Evolutionary conservation across 441 rosid species (phyloP), one percentile per base, ranked within the genome.

Genomic region (Sinapis alba): DNA sequence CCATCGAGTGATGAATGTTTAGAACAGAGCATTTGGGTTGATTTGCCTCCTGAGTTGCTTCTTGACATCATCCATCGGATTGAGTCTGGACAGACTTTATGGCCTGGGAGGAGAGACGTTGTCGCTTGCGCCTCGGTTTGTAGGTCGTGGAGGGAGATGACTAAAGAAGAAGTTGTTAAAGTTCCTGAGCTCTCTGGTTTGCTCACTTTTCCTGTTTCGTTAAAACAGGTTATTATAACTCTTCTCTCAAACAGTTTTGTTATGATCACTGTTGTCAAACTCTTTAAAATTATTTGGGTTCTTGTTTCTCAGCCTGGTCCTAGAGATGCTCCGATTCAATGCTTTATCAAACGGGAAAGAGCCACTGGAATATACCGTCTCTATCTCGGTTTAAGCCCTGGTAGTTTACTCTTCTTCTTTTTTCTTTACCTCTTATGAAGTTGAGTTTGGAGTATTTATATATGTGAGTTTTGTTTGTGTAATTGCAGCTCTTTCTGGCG

Each of bases 51-150:
- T 0, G 98, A 94, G 78, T 83, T 94, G 75, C 92, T 92, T 28
- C 83, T 78, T 51, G 87, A 88, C 69, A 87, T 94, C 71, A 88
- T 94, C 69, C 78, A 79, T 50, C 78, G 89, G 5, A 84, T 92
- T 2, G 98, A 92, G 83, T 78, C 73, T 23, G 82, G 68, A 15
- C 86, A 84, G 73, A 82, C 75, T 19, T 72, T 86, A 3, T 90
- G 98, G 98, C 98, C 98, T 0, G 87, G 81, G 24, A 80, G 96
- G 75, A 87, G 93, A 74, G 96, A 90, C 65, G 92, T 90, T 7
- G 91, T 94, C 43, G 89, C 92, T 74, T 92, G 97, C 58, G 97
- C 95, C 30, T 85, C 95, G 0, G 95, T 92, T 70, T 94, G 98
- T 34, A 83, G 74, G 84, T 86, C 97, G 0, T 94, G 97, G 98